Evolutionary conservation across 768 basidiomycete species (phyloP), one percentile per base, ranked within the genome.

Genomic region (Piloderma croceum): DNA sequence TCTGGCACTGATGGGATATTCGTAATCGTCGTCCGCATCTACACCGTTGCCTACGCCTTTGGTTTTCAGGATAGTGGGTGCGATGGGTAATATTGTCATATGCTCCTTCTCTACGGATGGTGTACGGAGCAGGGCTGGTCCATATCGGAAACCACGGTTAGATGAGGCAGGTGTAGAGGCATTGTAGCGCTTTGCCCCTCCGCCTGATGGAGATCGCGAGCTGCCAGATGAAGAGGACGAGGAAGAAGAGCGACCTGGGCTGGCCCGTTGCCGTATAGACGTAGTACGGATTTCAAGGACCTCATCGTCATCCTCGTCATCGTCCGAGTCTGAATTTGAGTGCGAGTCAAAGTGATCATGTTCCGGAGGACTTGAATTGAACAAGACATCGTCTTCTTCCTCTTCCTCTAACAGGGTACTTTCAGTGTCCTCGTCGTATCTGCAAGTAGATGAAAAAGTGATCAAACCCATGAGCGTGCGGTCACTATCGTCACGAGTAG

Each of bases 11-110:
- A 38, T 31, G 42, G 38, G 49, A 45, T 46, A 50, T 43, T 44
- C 44, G 38, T 49, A 38, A 42, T 48, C 12, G 39, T 29, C 42
- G 40, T 40, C 39, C 7, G 27, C 42, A 35, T 44, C 41, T 39
- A 31, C 5, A 43, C 36, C 51, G 38, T 76, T 73, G 5, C 70
- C 73, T 9, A 70, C 64, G 1, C 73, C 68, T 7, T 69, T 76
- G 13, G 88, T 88, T 68, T 98, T 99, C 48, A 98, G 71, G 34
- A 88, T 74, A 4, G 96, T 93, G 4, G 83, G 83, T 0, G 83
- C 79, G 34, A 86, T 83, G 25, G 79, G 71, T 10, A 81, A 80
- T 40, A 85, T 86, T 7, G 83, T 84, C 59, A 54, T 34, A 15
- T 29, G 27, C 10, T 9, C 10, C 27, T 29, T 67, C 60, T 32